These are phyloP conservation scores for Trichoderma oligosporum DNA, from an alignment of 2,329 filamentous ascomycete species.

Conservation along the genomic window DNA sequence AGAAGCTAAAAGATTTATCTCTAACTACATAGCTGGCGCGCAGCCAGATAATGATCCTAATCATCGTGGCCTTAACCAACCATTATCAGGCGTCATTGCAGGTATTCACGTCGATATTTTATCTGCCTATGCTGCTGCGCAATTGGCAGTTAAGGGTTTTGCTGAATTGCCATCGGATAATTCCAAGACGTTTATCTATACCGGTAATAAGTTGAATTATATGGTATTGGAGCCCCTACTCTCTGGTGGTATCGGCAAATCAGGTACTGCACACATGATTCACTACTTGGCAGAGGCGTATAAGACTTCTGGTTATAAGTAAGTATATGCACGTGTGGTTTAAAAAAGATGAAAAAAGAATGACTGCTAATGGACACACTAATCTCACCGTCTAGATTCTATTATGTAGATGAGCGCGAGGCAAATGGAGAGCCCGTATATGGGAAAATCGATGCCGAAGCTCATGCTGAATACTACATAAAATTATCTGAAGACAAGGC, in stretches of 20 bases:
- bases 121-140: background rate
- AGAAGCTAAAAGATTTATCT: background rate
- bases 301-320: background rate
- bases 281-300: constrained; percentile 6
- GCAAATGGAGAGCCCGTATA: background rate
- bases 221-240: background rate
- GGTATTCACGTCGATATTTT: background rate
- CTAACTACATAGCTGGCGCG: background rate
- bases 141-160: background rate
- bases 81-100: background rate
- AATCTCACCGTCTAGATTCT: constrained; percentile 1
- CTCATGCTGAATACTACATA: background rate
- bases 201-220: background rate
- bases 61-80: background rate
- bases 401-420: background rate
- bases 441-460: background rate
- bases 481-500: background rate
- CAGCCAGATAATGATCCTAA: background rate
- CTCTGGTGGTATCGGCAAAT: constrained; percentile 8
- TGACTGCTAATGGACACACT: background rate
- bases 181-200: constrained; percentile 7
- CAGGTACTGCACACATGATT: constrained; percentile 5
- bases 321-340: too few relatives aligned
- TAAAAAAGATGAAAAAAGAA: too few relatives aligned
- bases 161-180: constrained; percentile 1